phyloP scores from a whole-genome alignment of 352 stramenopile species.

The Globisporangium yorkense region DNA sequence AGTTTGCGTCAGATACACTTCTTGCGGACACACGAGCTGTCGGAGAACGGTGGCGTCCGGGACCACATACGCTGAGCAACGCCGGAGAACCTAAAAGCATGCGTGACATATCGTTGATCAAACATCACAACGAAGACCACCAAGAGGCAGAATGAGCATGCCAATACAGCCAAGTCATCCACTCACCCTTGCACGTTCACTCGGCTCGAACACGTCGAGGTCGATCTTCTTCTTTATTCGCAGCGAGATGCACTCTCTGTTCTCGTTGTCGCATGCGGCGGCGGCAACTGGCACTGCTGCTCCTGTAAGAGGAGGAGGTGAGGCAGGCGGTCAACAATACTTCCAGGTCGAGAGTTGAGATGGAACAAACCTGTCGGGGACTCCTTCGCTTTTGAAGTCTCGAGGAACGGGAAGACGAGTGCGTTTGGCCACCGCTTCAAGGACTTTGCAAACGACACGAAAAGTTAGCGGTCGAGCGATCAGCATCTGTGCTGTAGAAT shows the following conservation, averaged over 20 bases:
- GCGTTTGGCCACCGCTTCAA: constrained; percentile 78
- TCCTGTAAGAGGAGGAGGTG: not conserved
- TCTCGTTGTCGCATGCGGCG: constrained; percentile 14
- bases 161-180: not conserved
- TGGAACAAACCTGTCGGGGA: constrained; percentile 7
- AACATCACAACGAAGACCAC: not conserved
- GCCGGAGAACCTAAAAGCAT: constrained; percentile 40
- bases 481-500: not conserved
- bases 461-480: not conserved
- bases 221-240: constrained; percentile 54
- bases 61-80: constrained; percentile 46
- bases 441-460: constrained; percentile 21
- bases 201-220: constrained; percentile 31
- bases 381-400: constrained; percentile 22
- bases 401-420: constrained; percentile 70
- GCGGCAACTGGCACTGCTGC: not conserved
- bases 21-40: constrained; percentile 52
- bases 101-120: not conserved
- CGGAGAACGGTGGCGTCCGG: constrained; percentile 55
- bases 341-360: too few species aligned
- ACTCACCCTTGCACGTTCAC: constrained; percentile 12
- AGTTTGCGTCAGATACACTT: constrained; percentile 41
- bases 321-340: too few species aligned
- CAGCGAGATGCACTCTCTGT: constrained; percentile 33
- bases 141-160: not conserved